Base-by-base conservation (phyloP, 495 filamentous ascomycete genomes). In the Immersiella caudata region DNA sequence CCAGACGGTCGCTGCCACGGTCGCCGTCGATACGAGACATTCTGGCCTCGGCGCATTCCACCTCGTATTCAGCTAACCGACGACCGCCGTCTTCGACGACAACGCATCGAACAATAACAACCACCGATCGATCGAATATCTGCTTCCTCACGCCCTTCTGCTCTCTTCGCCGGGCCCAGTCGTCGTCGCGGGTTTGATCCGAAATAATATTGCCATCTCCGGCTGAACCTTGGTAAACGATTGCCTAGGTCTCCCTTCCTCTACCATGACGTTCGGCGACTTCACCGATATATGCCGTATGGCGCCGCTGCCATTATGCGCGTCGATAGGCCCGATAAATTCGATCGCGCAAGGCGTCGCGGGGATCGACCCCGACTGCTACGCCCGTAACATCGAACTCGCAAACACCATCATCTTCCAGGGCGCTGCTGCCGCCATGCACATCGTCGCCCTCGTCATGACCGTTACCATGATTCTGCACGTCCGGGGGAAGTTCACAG, bases 331-430 rank as follows among this genome's bases (percentile, higher is more conserved):
- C 79, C 88, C 71, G 71, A 80, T 81, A 73, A 79, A 83, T 68
- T 84, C 79, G 51, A 88, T 93, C 71, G 84, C 89, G 56, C 40
- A 46, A 46, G 88, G 87, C 71, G 81, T 83, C 66, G 84, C 88
- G 29, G 94, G 93, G 62, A 93, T 97, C 70, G 90, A 96, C 74
- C 86, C 95, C 61, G 87, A 88, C 74, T 99, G 95, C 82, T 98
- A 93, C 81, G 91, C 95, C 69, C 90, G 95, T 57, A 96, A 93
- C 74, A 93, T 99, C 75, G 94, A 97, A 76, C 78, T 97, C 70
- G 95, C 95, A 67, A 99, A 99, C 78, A 98, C 95, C 11, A 92
- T 97, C 79, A 98, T 99, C 71, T 99, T 99, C 76, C 88, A 98
- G 79, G 92, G 91, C 75, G 95, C 93, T 16, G 88, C 93, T 21